Evolutionary conservation across 192 early-diverging fungal species (phyloP).

Genomic region (Dissophora globulifera): DNA sequence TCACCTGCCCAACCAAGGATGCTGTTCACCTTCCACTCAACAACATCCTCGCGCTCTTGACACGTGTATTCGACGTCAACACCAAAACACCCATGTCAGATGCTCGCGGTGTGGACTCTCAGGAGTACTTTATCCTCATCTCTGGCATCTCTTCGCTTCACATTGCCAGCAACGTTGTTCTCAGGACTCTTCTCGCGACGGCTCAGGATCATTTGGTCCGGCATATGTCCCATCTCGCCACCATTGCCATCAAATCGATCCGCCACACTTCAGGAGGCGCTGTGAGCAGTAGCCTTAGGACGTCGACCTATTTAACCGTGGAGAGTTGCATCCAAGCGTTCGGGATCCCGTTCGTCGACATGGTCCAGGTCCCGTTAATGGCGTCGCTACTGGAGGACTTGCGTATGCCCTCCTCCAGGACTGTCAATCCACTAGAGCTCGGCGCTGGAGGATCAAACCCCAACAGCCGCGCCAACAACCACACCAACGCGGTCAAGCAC

Average conservation of each 20-base stretch:
- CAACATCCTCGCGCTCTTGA: conserved; percentile 59
- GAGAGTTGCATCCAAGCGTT: conserved; percentile 59
- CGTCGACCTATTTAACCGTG: conserved; percentile 53
- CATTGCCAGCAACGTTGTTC: conserved; percentile 51
- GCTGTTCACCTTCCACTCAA: conserved; percentile 62
- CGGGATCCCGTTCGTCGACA: conserved; percentile 58
- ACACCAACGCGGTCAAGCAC: conserved; percentile 36
- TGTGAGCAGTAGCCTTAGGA: conserved; percentile 39
- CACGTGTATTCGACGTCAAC: conserved; percentile 59
- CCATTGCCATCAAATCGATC: conserved; percentile 43
- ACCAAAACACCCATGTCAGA: conserved; percentile 47
- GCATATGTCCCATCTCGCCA: conserved; percentile 39
- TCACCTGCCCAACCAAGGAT: conserved; percentile 53
- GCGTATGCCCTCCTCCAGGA: conserved; percentile 32
- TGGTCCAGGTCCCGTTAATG: conserved; percentile 54
- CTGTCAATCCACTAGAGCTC: conserved; percentile 39
- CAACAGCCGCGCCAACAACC: conserved; percentile 44
- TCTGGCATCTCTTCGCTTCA: conserved; percentile 57
- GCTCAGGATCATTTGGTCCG: conserved; percentile 44
- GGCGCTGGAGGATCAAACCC: conserved; percentile 28
- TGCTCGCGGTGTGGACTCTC: conserved; percentile 55
- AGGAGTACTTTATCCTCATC: conserved; percentile 60
- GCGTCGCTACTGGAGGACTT: conserved; percentile 55
- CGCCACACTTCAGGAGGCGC: conserved; percentile 24
- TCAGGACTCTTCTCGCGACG: conserved; percentile 52